Conservation (phyloP, 2,329 filamentous ascomycete species). For the Pyrenochaeta sp. region DNA sequence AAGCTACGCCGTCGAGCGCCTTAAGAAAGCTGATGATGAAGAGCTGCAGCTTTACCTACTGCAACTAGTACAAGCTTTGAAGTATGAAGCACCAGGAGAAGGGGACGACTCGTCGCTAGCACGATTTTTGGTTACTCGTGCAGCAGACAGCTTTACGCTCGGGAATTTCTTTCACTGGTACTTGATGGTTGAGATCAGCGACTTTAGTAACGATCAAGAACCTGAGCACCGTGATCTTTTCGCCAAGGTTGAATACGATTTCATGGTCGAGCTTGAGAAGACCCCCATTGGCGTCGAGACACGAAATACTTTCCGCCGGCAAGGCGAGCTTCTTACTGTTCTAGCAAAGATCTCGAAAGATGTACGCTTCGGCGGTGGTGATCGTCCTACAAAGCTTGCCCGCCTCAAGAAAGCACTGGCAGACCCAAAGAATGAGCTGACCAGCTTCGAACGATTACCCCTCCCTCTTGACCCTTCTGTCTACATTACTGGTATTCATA, state of each 20-base stretch:
- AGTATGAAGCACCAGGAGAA: constrained; percentile 67
- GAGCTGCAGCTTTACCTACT: constrained; percentile 91
- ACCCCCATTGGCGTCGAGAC: constrained; percentile 74
- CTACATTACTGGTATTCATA: constrained; percentile 78
- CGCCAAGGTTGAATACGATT: constrained; percentile 92
- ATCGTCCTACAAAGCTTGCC: constrained; percentile 81
- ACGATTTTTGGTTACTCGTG: constrained; percentile 86
- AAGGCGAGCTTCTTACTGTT: constrained; percentile 88
- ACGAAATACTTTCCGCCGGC: constrained; percentile 79
- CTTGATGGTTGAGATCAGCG: constrained; percentile 96
- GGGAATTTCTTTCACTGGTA: constrained; percentile 99
- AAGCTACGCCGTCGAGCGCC: constrained; percentile 89
- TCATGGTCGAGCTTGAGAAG: constrained; percentile 86
- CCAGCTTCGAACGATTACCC: constrained; percentile 83
- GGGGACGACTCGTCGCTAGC: constrained; percentile 85
- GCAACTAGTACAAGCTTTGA: constrained; percentile 93
- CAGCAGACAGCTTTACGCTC: constrained; percentile 85
- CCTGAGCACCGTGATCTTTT: constrained; percentile 84
- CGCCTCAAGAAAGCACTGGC: constrained; percentile 83
- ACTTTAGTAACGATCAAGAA: constrained; percentile 77
- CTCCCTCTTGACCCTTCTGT: constrained; percentile 88
- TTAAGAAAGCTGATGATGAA: constrained; percentile 91
- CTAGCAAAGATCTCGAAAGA: constrained; percentile 90
- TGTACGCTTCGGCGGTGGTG: constrained; percentile 80
- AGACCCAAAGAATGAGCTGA: constrained; percentile 89